Evolutionary conservation across 768 basidiomycete genomes (phyloP), one percentile per base, ranked within the genome.

Genomic region (Lentinula lateritia): DNA sequence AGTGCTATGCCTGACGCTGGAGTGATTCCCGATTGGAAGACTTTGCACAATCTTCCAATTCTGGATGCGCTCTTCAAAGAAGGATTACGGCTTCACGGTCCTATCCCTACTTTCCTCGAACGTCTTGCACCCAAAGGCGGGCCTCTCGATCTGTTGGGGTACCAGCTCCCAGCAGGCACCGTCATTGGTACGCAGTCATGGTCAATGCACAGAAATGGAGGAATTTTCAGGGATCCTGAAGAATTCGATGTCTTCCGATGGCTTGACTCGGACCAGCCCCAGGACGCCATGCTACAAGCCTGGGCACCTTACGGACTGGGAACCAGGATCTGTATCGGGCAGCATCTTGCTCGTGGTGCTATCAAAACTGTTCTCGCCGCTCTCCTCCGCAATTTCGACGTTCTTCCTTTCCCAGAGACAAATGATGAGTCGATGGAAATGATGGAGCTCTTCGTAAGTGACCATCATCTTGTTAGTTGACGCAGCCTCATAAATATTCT

Each of bases 211-310:
- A 86, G 89, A 54, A 84, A 56, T 20, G 13, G 23, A 28, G 55
- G 23, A 15, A 56, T 43, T 1, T 56, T 56, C 3, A 20, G 23
- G 42, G 28, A 89, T 67, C 70, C 86, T 6, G 72, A 78, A 28
- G 75, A 90, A 42, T 94, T 92, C 73, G 83, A 90, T 60, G 82
- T 78, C 6, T 93, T 93, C 72, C 75, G 90, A 92, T 93, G 90
- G 91, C 77, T 92, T 36, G 78, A 78, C 42, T 71, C 74, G 23
- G 80, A 76, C 45, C 72, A 74, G 64, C 69, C 55, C 6, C 55
- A 43, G 15, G 41, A 56, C 23, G 39, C 55, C 6, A 42, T 41
- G 55, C 18, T 56, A 28, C 55, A 56, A 42, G 38, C 20, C 10
- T 56, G 23, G 41, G 39, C 18, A 6, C 72, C 28, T 56, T 58